These are phyloP conservation scores for Leishmania guyanensis DNA, from an alignment of 208 protist species.

Conservation along the genomic window DNA sequence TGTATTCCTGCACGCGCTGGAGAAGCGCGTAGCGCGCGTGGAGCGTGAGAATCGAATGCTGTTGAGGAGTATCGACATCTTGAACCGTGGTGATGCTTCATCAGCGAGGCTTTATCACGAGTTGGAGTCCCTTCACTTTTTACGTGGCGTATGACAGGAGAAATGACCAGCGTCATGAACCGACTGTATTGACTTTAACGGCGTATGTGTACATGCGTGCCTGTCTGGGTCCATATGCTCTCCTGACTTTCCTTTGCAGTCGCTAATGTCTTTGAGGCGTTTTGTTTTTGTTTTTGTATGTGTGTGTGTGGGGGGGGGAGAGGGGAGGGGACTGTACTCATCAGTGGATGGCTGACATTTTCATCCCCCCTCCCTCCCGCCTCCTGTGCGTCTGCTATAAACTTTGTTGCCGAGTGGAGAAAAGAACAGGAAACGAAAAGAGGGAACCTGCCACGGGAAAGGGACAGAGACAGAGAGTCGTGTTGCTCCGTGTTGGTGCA, in stretches of 20 bases:
- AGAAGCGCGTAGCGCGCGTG: conserved; percentile 6
- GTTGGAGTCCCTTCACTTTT: neutral
- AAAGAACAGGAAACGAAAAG: neutral
- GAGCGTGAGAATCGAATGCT: conserved; percentile 25
- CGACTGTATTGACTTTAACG: neutral
- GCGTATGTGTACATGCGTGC: neutral
- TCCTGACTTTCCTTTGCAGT: too few relatives aligned
- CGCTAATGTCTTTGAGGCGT: too few relatives aligned
- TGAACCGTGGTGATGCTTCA: conserved; percentile 17
- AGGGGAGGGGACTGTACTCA: neutral
- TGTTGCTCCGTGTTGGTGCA: neutral
- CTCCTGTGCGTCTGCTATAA: neutral
- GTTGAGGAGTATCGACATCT: conserved; percentile 4
- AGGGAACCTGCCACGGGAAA: neutral
- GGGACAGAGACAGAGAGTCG: too few relatives aligned
- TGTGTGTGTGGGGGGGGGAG: neutral
- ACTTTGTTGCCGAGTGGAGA: neutral
- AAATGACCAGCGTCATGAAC: neutral
- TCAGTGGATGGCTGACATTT: neutral
- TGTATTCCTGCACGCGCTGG: neutral
- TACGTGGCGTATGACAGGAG: neutral
- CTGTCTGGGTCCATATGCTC: neutral
- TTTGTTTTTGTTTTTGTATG: neutral
- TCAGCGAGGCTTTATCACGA: conserved; percentile 13
- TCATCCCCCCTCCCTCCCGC: neutral